Evolutionary conservation across 805 yeast genomes (phyloP), one percentile per base, ranked within the genome.

Genomic region (Metschnikowia similis): DNA sequence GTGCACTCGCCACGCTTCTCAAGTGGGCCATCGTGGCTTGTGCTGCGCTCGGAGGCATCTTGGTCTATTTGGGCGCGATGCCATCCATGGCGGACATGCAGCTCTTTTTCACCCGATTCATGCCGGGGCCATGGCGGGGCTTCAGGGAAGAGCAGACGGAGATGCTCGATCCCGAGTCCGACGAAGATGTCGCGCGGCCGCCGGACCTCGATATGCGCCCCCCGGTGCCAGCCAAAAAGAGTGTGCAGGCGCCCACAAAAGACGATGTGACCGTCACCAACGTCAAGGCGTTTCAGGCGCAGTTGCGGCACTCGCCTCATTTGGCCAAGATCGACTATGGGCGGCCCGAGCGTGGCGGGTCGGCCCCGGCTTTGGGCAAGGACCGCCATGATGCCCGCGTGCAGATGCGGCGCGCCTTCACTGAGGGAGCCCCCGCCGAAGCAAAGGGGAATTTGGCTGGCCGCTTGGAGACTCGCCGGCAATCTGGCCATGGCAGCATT

Each of bases 31-130:
- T 61, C 3, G 27, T 66, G 1, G 65, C 69, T 66, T 63, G 56
- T 1, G 48, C 56, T 1, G 35, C 66, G 4, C 32, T 63, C 1
- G 70, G 64, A 13, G 61, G 57, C 0, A 51, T 56, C 9, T 57
- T 57, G 35, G 65, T 70, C 68, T 69, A 68, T 54, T 42, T 59
- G n/a, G 75, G 74, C 2, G 9, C 37, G 7, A n/a, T 41, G 7
- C 36, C 45, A 2, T 6, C 26, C 8, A n/a, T 36, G 28, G 10
- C 21, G 10, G 39, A 36, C 7, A 17, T 41, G n/a, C 34, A n/a
- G 37, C 30, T 8, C 10, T 41, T 8, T 11, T 41, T 11, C 29
- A 41, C 14, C 30, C 17, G 17, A 10, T 32, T 21, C 21, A 29
- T 30, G 13, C 1, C 17, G 17, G 29, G 21, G 13, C 14, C 13